Base-by-base conservation (phyloP, 1,284 basidiomycete species). In the Fomitopsis schrenkii region DNA sequence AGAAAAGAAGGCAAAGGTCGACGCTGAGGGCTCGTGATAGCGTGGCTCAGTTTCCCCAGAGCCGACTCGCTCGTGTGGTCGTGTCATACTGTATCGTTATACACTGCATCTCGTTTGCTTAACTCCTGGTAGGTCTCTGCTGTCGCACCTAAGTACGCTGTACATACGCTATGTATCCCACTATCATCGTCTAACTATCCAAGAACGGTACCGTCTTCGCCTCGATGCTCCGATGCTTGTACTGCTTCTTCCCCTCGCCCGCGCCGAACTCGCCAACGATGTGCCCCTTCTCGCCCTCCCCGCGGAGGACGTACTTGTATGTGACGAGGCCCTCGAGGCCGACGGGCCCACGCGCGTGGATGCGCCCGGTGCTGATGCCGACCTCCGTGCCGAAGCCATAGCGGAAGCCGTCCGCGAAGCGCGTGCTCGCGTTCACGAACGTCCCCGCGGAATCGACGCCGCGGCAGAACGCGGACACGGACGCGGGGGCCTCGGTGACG, bases 361-460 rank as follows among this genome's bases (percentile, higher is more conserved):
- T 98, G 69, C 94, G 90, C 2, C 95, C 95, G 0, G 97, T 99
- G 72, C 90, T 93, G 71, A 99, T 98, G 9, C 97, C 97, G 1
- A 99, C 97, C 76, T 99, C 97, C 1, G 97, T 97, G 1, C 97
- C 97, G 66, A 98, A 94, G 0, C 97, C 97, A 75, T 95, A 99
- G 60, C 97, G 79, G 76, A 97, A 98, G 1, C 97, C 97, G 75
- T 99, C 97, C 0, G 96, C 92, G 71, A 99, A 99, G 53, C 97
- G 85, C 8, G 97, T 97, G 65, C 90, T 93, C 3, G 95, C 94
- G 70, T 99, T 99, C 65, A 98, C 85, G 70, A 93, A 99, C 8
- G 94, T 94, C 57, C 96, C 95, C 1, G 97, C 93, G 2, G 90
- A 93, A 74, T 97, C 95, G 30, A 99, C 88, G 2, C 92, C 92